A percentile compares a stretch with the other conserved stretches of the same genome.
Evolutionary conservation across 176 grass and related monocot species (phyloP).

Genomic region (Eragrostis nindensis): DNA sequence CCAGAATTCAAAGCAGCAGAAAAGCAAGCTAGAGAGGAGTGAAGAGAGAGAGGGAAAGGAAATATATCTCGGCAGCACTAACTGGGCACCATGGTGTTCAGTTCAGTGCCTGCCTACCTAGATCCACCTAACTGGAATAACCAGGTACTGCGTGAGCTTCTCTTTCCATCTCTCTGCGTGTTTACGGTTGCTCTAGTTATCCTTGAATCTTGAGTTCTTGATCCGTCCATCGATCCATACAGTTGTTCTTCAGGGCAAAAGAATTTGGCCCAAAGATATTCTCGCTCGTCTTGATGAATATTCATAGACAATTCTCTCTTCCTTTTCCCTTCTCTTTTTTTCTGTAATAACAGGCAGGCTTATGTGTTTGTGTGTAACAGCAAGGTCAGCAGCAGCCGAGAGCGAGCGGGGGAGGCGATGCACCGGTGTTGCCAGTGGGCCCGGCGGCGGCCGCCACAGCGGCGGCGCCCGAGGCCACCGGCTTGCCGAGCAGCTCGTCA

Average conservation of each 20-base stretch:
- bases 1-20: constrained; percentile 62
- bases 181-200: too few relatives aligned
- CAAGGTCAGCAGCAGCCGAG: constrained; percentile 57
- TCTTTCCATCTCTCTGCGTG: constrained; percentile 32
- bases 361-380: constrained; percentile 24
- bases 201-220: constrained; percentile 24
- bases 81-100: constrained; percentile 82
- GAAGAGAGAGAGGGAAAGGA: constrained; percentile 29
- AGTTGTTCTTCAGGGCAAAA: constrained; percentile 42
- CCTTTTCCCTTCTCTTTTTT: constrained; percentile 43
- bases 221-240: constrained; percentile 27
- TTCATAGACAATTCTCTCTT: constrained; percentile 59
- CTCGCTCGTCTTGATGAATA: constrained; percentile 77
- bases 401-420: constrained; percentile 49
- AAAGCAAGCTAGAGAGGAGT: constrained; percentile 53
- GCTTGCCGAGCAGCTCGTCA: constrained; percentile 51
- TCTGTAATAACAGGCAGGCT: too few relatives aligned
- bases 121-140: constrained; percentile 94
- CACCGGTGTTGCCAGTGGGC: constrained; percentile 35
- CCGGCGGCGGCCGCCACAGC: constrained; percentile 3
- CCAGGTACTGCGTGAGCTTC: constrained; percentile 66
- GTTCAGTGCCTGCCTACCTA: constrained; percentile 82
- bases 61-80: constrained; percentile 52
- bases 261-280: constrained; percentile 49
- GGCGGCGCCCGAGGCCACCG: constrained; percentile 22